Evolutionary conservation across 2,329 filamentous ascomycete species (phyloP), one percentile per base, ranked within the genome.

Genomic region (Botrytis medusae): DNA sequence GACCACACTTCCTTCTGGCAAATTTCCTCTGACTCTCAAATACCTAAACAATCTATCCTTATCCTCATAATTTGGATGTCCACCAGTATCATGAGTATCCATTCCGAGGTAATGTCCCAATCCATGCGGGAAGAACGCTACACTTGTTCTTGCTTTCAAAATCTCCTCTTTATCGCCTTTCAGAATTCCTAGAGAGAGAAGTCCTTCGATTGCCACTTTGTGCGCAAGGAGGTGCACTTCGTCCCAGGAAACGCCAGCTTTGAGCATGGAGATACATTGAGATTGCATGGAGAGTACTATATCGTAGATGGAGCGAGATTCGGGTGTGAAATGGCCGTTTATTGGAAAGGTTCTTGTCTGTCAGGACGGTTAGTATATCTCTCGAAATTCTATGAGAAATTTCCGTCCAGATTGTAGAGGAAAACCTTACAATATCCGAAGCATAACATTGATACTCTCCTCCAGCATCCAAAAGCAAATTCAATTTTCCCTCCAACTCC

Each of bases 81-180:
- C 93, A 74, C 92, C 92, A 0, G 90, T 92, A 80, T 98, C 95
- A 81, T 98, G 95, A 2, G 94, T 97, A 81, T 98, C 95, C 87
- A 98, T 91, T 75, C 95, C 95, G 16, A 98, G 85, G 81, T 97
- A 95, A 82, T 98, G 95, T 0, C 95, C 95, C 1, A 98, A 84
- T 0, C 95, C 95, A 81, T 98, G 95, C 1, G 95, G 95, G 80
- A 97, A 93, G 85, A 98, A 98, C 2, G 94, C 95, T 37, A 92
- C 90, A 79, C 92, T 95, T n/a, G 94, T 93, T 72, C 94, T 87
- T 61, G 89, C 89, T 77, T 90, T 87, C 74, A 97, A 88, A 37
- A 98, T 92, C 77, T 94, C 94, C 29, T 91, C 87, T 73, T 87
- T 87, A 75, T 89, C 85, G 16, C 89, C 87, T 80, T 88, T 88